Conservation (phyloP, 1,284 basidiomycete species). For the Ustilago curta region DNA sequence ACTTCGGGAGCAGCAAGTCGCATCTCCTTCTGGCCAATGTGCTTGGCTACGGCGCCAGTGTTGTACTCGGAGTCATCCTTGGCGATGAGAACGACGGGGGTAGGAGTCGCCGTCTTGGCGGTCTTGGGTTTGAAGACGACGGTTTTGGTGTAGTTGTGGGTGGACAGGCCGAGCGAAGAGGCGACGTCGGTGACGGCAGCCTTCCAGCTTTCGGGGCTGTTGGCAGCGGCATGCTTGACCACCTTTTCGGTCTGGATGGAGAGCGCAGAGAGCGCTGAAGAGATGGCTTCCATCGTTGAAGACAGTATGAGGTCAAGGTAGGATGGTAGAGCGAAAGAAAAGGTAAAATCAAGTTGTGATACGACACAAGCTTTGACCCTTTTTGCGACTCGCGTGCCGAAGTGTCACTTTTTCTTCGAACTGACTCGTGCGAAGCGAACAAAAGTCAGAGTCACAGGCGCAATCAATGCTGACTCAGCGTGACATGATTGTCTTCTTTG, state of each 20-base stretch:
- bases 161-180: conserved; percentile 35
- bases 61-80: conserved; percentile 82
- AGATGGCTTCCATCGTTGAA: conserved; percentile 46
- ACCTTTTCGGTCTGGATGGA: conserved; percentile 54
- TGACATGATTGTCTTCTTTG: conserved; percentile 8
- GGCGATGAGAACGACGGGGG: conserved; percentile 88
- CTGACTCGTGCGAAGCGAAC: conserved; percentile 28
- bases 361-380: neutral
- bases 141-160: conserved; percentile 73
- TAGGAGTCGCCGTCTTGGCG: conserved; percentile 83
- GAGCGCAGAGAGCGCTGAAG: conserved; percentile 53
- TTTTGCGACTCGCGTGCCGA: conserved; percentile 28
- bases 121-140: conserved; percentile 92
- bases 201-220: conserved; percentile 56
- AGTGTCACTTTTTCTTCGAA: conserved; percentile 34
- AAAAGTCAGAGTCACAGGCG: neutral
- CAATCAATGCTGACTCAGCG: conserved; percentile 22
- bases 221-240: conserved; percentile 57
- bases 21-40: conserved; percentile 88
- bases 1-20: conserved; percentile 89
- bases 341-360: neutral
- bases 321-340: conserved; percentile 2
- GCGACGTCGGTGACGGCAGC: conserved; percentile 49
- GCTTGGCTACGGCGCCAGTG: conserved; percentile 78
- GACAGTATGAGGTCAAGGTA: neutral